Conservation (phyloP, 1,284 basidiomycete genomes). For the Afroboletus lepidellus region DNA sequence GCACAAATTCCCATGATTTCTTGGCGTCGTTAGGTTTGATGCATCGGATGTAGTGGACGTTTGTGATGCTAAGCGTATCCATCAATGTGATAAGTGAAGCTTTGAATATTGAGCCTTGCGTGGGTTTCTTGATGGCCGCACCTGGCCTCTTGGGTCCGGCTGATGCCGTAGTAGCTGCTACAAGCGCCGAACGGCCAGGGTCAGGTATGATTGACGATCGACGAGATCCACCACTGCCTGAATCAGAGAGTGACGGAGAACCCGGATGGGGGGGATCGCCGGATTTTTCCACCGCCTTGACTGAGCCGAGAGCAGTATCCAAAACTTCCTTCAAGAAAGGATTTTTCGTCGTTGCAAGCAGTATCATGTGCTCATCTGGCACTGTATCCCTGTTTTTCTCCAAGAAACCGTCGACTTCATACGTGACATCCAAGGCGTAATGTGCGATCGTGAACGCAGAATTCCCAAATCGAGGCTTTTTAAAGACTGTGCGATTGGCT, state of each 20-base stretch:
- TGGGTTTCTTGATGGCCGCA: conserved; percentile 83
- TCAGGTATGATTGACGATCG: conserved; percentile 83
- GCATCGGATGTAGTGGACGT: conserved; percentile 99
- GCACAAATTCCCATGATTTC: conserved; percentile 94
- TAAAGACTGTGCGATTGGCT: conserved; percentile 88
- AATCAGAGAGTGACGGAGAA: conserved; percentile 73
- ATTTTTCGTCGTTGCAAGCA: conserved; percentile 86
- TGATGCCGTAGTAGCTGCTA: conserved; percentile 46
- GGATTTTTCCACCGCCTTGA: conserved; percentile 54
- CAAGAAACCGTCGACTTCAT: conserved; percentile 96
- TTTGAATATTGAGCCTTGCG: conserved; percentile 98
- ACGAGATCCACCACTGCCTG: conserved; percentile 69
- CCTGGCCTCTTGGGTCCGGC: conserved; percentile 59
- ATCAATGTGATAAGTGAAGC: conserved; percentile 91
- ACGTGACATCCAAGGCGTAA: conserved; percentile 97
- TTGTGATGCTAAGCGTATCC: conserved; percentile 96
- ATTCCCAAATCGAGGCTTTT: conserved; percentile 97
- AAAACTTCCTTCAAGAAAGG: conserved; percentile 93
- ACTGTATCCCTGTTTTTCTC: conserved; percentile 99
- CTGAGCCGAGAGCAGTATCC: conserved; percentile 81
- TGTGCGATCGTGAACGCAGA: conserved; percentile 98
- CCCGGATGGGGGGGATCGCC: conserved; percentile 51
- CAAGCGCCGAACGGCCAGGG: conserved; percentile 74
- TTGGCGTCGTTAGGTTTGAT: conserved; percentile 99
- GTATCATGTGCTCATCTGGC: conserved; percentile 93